A percentile compares a stretch with the other conserved stretches of the same genome.
Conservation (phyloP, 495 filamentous ascomycete species). For the Neurospora sp. region DNA sequence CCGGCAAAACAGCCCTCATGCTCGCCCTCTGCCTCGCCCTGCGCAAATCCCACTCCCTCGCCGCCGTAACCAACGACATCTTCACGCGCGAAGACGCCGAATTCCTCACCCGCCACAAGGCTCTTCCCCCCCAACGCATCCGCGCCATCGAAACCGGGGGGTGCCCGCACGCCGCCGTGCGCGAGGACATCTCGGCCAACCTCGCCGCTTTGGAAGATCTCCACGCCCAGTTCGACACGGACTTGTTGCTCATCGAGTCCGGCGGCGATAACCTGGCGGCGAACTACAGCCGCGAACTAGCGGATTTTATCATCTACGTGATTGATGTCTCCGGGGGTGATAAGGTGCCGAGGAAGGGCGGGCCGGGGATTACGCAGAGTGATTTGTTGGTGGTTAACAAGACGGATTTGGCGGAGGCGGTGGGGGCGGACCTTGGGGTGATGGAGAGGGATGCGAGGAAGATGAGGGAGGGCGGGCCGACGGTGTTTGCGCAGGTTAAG, state of each 20-base stretch:
- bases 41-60: conserved; percentile 68
- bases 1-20: conserved; percentile 96
- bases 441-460: conserved; percentile 93
- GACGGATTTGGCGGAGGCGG: conserved; percentile 82
- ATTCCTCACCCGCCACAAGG: conserved; percentile 79
- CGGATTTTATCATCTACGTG: conserved; percentile 96
- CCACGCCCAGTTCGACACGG: conserved; percentile 61
- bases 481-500: conserved; percentile 97
- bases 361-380: conserved; percentile 90
- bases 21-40: conserved; percentile 75
- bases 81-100: conserved; percentile 98
- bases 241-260: conserved; percentile 80
- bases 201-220: conserved; percentile 83
- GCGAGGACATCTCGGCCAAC: conserved; percentile 92
- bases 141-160: conserved; percentile 95
- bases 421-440: conserved; percentile 82
- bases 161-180: conserved; percentile 94
- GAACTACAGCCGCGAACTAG: conserved; percentile 88
- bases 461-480: conserved; percentile 93
- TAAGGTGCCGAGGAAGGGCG: conserved; percentile 92
- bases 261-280: conserved; percentile 95
- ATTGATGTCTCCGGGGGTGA: conserved; percentile 97
- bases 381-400: conserved; percentile 94
- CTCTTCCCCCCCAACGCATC: conserved; percentile 74
- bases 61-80: conserved; percentile 97